Evolutionary conservation across 2,329 filamentous ascomycete species (phyloP).

Genomic region (Curvularia lunata): DNA sequence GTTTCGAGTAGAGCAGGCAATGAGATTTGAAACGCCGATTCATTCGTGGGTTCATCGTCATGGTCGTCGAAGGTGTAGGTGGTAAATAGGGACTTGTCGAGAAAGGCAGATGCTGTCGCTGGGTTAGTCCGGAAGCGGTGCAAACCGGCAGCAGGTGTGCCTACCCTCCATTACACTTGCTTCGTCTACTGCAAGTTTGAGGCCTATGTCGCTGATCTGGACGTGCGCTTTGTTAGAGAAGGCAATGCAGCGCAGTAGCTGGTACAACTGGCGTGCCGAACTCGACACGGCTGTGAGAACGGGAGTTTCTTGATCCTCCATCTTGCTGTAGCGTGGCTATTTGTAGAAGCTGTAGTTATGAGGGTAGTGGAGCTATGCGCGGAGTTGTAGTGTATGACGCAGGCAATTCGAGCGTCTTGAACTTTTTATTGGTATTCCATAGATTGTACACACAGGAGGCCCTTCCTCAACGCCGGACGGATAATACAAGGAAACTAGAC

Average conservation of each 20-base stretch:
- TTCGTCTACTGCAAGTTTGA: slow-evolving; percentile 88
- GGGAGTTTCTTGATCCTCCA: slow-evolving; percentile 52
- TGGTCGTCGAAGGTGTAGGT: slow-evolving; percentile 71
- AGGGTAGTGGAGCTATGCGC: background rate
- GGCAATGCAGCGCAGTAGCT: slow-evolving; percentile 66
- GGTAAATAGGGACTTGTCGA: slow-evolving; percentile 88
- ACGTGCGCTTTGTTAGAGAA: slow-evolving; percentile 66
- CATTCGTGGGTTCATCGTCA: slow-evolving; percentile 45
- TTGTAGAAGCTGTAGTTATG: background rate
- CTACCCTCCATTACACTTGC: slow-evolving; percentile 88
- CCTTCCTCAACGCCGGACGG: slow-evolving; percentile 36
- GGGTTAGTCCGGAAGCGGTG: slow-evolving; percentile 12
- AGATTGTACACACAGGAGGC: slow-evolving; percentile 40
- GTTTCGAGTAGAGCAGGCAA: slow-evolving; percentile 88
- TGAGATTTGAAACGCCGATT: slow-evolving; percentile 83
- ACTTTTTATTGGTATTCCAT: slow-evolving; percentile 49
- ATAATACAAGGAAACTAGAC: slow-evolving; percentile 64
- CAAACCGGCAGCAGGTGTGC: background rate
- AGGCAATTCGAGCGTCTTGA: slow-evolving; percentile 28
- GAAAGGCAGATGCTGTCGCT: slow-evolving; percentile 72
- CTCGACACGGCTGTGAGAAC: slow-evolving; percentile 78
- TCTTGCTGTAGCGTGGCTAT: slow-evolving; percentile 22
- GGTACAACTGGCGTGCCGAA: slow-evolving; percentile 77
- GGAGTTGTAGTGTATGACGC: slow-evolving; percentile 5
- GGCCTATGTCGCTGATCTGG: slow-evolving; percentile 83